phyloP scores from a whole-genome alignment of 805 yeast genomes.

The Pichia membranifaciens region DNA sequence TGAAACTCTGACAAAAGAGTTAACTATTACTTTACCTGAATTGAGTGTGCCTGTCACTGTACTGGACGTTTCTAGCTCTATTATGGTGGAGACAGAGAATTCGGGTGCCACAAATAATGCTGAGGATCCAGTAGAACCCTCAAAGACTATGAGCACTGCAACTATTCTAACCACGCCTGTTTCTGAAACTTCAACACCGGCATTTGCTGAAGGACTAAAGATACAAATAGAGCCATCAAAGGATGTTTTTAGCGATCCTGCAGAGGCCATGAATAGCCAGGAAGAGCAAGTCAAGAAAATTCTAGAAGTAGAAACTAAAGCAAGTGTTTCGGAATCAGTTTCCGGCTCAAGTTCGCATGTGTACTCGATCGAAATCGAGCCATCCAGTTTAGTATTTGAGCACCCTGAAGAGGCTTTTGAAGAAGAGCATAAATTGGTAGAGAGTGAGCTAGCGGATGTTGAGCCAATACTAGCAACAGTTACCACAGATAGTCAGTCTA shows the following conservation, averaged over 20 bases:
- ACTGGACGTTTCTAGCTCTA: background rate
- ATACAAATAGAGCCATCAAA: constrained; percentile 10
- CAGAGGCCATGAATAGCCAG: background rate
- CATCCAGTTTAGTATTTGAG: background rate
- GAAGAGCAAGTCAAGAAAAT: background rate
- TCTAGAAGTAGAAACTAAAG: background rate
- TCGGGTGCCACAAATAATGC: background rate
- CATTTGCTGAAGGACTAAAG: background rate
- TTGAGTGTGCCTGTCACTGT: background rate
- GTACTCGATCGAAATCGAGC: constrained; percentile 8
- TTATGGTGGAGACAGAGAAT: too few relatives aligned
- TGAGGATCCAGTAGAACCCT: constrained; percentile 1
- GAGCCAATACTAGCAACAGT: background rate
- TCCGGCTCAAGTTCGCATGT: background rate
- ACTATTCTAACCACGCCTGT: too few relatives aligned
- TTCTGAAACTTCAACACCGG: background rate
- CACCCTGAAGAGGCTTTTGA: background rate
- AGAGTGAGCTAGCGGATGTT: background rate
- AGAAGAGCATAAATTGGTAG: background rate
- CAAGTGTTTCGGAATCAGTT: background rate
- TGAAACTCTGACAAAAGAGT: too few relatives aligned
- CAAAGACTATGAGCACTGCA: too few relatives aligned
- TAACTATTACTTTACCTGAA: too few relatives aligned
- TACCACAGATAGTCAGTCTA: too few relatives aligned
- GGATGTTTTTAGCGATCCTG: background rate